Evolutionary conservation across 2,329 filamentous ascomycete genomes (phyloP).

Genomic region (Metarhizium sp.): DNA sequence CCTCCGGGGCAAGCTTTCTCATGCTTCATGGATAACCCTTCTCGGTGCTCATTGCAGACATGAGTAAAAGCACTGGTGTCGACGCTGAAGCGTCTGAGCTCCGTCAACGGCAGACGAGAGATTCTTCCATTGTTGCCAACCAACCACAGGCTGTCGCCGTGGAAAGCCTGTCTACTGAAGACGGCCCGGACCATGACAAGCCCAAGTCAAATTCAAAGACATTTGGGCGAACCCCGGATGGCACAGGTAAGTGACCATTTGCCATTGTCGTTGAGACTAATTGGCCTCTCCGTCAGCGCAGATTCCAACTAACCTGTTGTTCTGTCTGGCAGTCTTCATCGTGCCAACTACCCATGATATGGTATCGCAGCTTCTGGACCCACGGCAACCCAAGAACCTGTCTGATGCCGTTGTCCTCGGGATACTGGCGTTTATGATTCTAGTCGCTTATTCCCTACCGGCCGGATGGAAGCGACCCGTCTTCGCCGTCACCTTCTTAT

Average conservation of each 20-base stretch:
- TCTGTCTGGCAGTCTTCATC: slow-evolving; percentile 62
- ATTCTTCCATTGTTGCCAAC: neutral
- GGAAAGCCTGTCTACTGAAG: neutral
- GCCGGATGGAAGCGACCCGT: slow-evolving; percentile 58
- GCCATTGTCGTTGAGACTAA: slow-evolving; percentile 1
- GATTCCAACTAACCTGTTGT: slow-evolving; percentile 7
- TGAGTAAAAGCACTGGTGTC: neutral
- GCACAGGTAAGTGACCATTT: slow-evolving; percentile 59
- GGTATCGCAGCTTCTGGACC: slow-evolving; percentile 94
- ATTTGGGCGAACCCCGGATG: slow-evolving; percentile 83
- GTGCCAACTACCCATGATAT: slow-evolving; percentile 97
- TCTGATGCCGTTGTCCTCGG: slow-evolving; percentile 74
- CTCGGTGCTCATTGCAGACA: neutral
- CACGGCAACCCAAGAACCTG: slow-evolving; percentile 88
- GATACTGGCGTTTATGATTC: slow-evolving; percentile 67
- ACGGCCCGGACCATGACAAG: slow-evolving; percentile 4
- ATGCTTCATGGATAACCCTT: neutral
- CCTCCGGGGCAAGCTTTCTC: neutral
- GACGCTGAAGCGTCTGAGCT: slow-evolving; percentile 4
- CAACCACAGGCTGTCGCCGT: neutral
- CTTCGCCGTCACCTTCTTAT: slow-evolving; percentile 77
- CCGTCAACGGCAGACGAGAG: slow-evolving; percentile 2
- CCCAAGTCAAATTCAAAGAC: slow-evolving; percentile 46
- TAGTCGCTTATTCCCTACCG: slow-evolving; percentile 66
- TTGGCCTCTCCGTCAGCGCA: neutral